phyloP scores from a whole-genome alignment of 768 basidiomycete species.

The Boletus speciosus region DNA sequence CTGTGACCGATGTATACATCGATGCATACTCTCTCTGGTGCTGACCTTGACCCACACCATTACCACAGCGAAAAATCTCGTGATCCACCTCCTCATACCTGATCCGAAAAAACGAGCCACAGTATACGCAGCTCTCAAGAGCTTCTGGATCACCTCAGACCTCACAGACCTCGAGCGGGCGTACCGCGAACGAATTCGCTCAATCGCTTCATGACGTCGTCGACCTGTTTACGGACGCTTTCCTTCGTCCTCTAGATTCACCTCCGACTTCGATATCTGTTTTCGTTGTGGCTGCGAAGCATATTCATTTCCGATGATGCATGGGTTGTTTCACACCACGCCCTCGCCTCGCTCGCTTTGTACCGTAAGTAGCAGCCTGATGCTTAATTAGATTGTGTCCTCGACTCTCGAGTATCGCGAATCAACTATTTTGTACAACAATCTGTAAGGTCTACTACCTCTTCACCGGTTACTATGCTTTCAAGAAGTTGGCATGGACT shows the following conservation, averaged over 20 bases:
- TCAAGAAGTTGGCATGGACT: slow-evolving; percentile 89
- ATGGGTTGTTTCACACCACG: neutral
- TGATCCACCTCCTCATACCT: slow-evolving; percentile 57
- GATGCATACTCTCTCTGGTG: neutral
- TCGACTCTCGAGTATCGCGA: neutral
- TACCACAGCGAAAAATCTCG: slow-evolving; percentile 49
- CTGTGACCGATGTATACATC: neutral
- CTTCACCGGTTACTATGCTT: slow-evolving; percentile 43
- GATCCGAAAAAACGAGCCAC: slow-evolving; percentile 60
- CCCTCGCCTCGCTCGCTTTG: slow-evolving; percentile 1
- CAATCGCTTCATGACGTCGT: slow-evolving; percentile 8
- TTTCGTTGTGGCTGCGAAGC: neutral
- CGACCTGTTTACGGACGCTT: neutral
- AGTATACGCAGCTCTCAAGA: slow-evolving; percentile 55
- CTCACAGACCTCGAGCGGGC: slow-evolving; percentile 55
- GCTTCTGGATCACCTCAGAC: slow-evolving; percentile 66
- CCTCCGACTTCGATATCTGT: neutral
- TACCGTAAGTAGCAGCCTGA: neutral
- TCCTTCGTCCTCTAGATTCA: neutral
- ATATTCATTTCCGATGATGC: neutral
- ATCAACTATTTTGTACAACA: slow-evolving; percentile 7
- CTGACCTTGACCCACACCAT: slow-evolving; percentile 4
- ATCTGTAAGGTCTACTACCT: neutral
- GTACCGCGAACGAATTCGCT: slow-evolving; percentile 53
- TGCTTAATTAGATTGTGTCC: neutral